phyloP scores from a whole-genome alignment of 129 eudicot genomes.

The Daucus carota region DH1_v3.0 NC_030384.2:47352501-47353000 shows the following conservation, averaged over 20 bases:
- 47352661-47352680: constrained; percentile 61
- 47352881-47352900: constrained; percentile 24
- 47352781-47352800: constrained; percentile 16
- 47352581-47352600: constrained; percentile 37
- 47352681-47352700: constrained; percentile 54
- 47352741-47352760: not conserved
- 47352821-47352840: constrained; percentile 43
- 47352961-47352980: constrained; percentile 51
- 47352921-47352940: constrained; percentile 46
- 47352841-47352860: constrained; percentile 42
- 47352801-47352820: constrained; percentile 55
- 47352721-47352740: constrained; percentile 2
- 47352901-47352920: constrained; percentile 52
- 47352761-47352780: not conserved
- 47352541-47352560: constrained; percentile 38
- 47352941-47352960: constrained; percentile 42
- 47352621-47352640: constrained; percentile 45
- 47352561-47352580: constrained; percentile 57
- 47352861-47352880: constrained; percentile 50
- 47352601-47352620: constrained; percentile 66
- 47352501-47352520: constrained; percentile 47
- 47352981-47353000: constrained; percentile 41
- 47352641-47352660: constrained; percentile 65
- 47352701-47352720: constrained; percentile 46
- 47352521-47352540: constrained; percentile 40